Evolutionary conservation across 2,329 filamentous ascomycete species (phyloP), one percentile per base, ranked within the genome.

Genomic region (Fusarium dimerum): DNA sequence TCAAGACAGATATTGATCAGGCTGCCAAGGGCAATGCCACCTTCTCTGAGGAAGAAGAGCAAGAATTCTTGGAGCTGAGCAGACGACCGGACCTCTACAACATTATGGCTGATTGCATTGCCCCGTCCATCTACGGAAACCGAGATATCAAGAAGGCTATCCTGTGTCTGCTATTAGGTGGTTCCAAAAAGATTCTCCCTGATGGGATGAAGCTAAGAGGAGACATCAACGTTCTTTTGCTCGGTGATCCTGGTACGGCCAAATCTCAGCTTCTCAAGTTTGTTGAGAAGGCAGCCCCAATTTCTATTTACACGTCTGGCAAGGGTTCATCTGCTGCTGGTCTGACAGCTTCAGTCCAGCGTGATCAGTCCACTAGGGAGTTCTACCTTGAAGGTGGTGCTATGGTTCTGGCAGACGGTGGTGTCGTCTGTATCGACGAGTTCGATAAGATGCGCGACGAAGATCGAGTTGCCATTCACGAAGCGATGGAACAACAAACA

Each of bases 381-480:
- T 99, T 99, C 72, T 99, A 97, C 67, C 85, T 99, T 1, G 94
- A 99, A 78, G 94, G 94, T 43, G 94, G 94, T 73, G 94, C 94
- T 32, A 97, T 99, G 94, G 94, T 99, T 4, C 84, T 99, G 16
- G 94, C 94, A 5, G 94, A 99, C 62, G 92, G 92, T 3, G 94
- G 94, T 64, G 93, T 97, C 1, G 94, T 97, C 10, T 97, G 94
- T 73, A 99, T 99, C 64, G 94, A 99, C 68, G 94, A 99, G 74
- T 99, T 99, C 68, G 94, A 99, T 77, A 99, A 99, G 79, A 99
- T 99, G 94, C 84, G 94, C 57, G 94, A 99, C 69, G 94, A 99
- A 72, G 94, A 99, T 66, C 84, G 94, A 63, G 94, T 97, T 7
- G 94, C 94, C 2, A 99, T 99, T 61, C 94, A 99, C 79, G 94